These are phyloP conservation scores for Phaeosphaeria sp. DNA, from an alignment of 2,329 filamentous ascomycete genomes.

Conservation along the genomic window DNA sequence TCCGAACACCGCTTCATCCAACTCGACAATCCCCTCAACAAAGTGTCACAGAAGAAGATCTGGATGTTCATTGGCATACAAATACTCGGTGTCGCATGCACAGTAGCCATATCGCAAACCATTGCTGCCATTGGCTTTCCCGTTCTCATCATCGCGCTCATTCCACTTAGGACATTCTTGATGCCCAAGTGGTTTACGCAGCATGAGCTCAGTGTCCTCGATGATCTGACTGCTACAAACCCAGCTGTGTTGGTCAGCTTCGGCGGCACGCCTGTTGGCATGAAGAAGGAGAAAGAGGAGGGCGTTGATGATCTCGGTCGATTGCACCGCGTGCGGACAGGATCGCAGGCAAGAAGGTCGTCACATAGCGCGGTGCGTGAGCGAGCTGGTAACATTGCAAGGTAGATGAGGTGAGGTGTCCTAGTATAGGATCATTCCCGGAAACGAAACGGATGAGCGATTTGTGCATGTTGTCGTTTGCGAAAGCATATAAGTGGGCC, in stretches of 20 bases:
- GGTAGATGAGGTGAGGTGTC: not conserved
- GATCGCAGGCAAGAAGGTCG: constrained; percentile 10
- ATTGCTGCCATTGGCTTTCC: constrained; percentile 65
- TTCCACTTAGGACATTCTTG: constrained; percentile 59
- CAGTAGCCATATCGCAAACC: constrained; percentile 64
- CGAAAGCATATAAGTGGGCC: too few relatives aligned
- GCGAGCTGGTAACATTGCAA: constrained; percentile 28
- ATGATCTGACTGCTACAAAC: constrained; percentile 60
- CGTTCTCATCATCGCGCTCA: constrained; percentile 61
- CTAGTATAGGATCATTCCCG: too few relatives aligned
- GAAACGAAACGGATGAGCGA: too few relatives aligned
- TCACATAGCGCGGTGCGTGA: constrained; percentile 27
- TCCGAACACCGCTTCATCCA: constrained; percentile 57
- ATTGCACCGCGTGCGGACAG: constrained; percentile 4
- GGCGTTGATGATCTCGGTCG: constrained; percentile 14
- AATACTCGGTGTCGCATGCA: constrained; percentile 55
- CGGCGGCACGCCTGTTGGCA: constrained; percentile 53
- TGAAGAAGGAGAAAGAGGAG: constrained; percentile 20
- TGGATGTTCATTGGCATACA: constrained; percentile 58
- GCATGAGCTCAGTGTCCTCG: constrained; percentile 57
- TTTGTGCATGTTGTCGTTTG: too few relatives aligned
- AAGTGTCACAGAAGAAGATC: constrained; percentile 54
- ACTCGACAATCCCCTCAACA: constrained; percentile 54
- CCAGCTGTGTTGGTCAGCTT: constrained; percentile 60
- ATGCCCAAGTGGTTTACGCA: constrained; percentile 59